Conservation (phyloP, 345 rosid genomes). For the Laguncularia racemosa region DNA sequence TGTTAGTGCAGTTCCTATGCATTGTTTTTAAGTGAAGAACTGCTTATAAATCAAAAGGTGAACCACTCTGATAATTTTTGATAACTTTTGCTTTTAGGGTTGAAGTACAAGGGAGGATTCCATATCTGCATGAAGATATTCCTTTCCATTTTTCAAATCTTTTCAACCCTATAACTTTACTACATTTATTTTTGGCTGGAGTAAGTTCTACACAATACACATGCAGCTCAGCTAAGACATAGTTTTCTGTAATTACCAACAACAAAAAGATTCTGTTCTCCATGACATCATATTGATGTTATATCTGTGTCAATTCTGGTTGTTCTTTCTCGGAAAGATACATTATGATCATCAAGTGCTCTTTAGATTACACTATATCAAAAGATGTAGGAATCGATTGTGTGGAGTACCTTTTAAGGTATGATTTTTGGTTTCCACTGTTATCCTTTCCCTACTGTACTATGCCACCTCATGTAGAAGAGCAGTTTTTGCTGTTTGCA, state of each 20-base stretch:
- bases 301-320: not conserved
- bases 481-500: not conserved
- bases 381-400: constrained; percentile 64
- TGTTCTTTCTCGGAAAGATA: constrained; percentile 34
- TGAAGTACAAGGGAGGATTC: constrained; percentile 20
- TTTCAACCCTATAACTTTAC: constrained; percentile 59
- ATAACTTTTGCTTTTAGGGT: constrained; percentile 27
- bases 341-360: constrained; percentile 89
- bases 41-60: not conserved
- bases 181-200: constrained; percentile 74
- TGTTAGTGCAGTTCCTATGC: constrained; percentile 10
- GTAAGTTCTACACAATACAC: constrained; percentile 22
- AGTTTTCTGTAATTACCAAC: not conserved
- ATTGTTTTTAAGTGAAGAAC: constrained; percentile 2
- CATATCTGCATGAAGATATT: constrained; percentile 25
- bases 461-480: not conserved
- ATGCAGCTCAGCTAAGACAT: not conserved
- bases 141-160: constrained; percentile 32
- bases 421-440: constrained; percentile 14
- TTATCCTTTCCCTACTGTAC: not conserved
- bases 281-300: not conserved
- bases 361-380: constrained; percentile 87
- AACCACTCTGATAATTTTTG: constrained; percentile 7
- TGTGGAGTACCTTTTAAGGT: constrained; percentile 84
- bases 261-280: not conserved